A percentile compares a stretch with the other conserved stretches of the same genome.
Evolutionary conservation across 23 red algal genomes (phyloP).

Genomic region (Pyropia yezoensis): DNA sequence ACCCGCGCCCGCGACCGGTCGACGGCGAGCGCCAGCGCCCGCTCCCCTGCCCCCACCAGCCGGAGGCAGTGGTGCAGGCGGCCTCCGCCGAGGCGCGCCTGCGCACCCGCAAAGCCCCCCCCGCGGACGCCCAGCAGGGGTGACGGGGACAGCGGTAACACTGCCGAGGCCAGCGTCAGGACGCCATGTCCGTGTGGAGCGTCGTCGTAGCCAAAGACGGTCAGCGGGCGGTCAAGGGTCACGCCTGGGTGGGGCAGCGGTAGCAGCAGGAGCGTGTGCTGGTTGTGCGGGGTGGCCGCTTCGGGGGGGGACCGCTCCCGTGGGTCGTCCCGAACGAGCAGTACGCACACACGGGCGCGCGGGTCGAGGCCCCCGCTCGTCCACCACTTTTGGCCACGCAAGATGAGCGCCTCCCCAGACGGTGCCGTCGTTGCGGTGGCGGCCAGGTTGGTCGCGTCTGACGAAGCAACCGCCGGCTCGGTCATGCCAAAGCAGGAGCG

Average conservation of each 20-base stretch:
- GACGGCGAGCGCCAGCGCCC: conserved; percentile 37
- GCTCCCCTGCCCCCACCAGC: conserved; percentile 47
- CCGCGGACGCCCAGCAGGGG: conserved; percentile 44
- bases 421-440: conserved; percentile 20
- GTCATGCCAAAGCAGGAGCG: conserved; percentile 94
- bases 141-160: conserved; percentile 3
- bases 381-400: conserved; percentile 92
- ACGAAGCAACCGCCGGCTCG: conserved; percentile 75
- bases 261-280: conserved; percentile 67
- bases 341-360: conserved; percentile 29
- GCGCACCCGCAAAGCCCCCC: conserved; percentile 70
- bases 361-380: conserved; percentile 74
- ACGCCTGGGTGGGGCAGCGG: conserved; percentile 72
- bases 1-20: conserved; percentile 23
- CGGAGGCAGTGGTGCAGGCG: conserved; percentile 90
- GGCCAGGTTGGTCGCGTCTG: conserved; percentile 74
- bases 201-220: conserved; percentile 84
- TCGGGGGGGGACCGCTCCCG: no score
- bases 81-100: conserved; percentile 68
- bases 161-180: conserved; percentile 52
- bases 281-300: conserved; percentile 8
- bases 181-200: conserved; percentile 90
- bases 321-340: no score
- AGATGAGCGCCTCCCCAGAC: conserved; percentile 8
- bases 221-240: conserved; percentile 44